Evolutionary conservation across 2,329 filamentous ascomycete genomes (phyloP).

Genomic region (Cladorrhinum sp.): DNA sequence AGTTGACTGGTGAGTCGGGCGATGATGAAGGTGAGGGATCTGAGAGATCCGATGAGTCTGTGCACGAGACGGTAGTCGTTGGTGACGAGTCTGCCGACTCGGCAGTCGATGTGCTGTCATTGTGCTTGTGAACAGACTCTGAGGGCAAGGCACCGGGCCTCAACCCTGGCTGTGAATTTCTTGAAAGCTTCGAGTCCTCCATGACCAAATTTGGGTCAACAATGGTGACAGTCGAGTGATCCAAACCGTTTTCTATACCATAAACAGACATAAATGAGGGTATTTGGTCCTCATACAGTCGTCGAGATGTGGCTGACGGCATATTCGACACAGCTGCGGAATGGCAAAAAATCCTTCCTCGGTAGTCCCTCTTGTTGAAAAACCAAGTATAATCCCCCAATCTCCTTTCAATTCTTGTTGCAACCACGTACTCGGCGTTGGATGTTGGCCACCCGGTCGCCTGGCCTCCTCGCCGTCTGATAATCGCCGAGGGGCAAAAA

Average conservation of each 20-base stretch:
- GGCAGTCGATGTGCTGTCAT: slow-evolving; percentile 75
- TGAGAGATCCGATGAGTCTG: slow-evolving; percentile 84
- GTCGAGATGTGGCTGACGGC: slow-evolving; percentile 60
- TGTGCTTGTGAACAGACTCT: slow-evolving; percentile 63
- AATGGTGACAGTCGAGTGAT: slow-evolving; percentile 52
- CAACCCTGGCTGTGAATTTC: slow-evolving; percentile 37
- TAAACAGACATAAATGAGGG: slow-evolving; percentile 75
- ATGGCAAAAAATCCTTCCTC: background rate
- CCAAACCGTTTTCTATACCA: slow-evolving; percentile 59
- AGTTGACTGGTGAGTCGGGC: slow-evolving; percentile 79
- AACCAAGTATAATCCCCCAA: background rate
- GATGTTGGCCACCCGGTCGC: slow-evolving; percentile 22
- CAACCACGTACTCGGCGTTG: slow-evolving; percentile 21
- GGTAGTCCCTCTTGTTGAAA: background rate
- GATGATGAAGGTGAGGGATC: slow-evolving; percentile 91
- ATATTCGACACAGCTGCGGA: slow-evolving; percentile 40
- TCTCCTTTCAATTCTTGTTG: slow-evolving; percentile 17
- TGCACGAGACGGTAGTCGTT: slow-evolving; percentile 88
- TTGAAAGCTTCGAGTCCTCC: slow-evolving; percentile 38
- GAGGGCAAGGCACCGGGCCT: slow-evolving; percentile 41
- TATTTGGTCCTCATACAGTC: slow-evolving; percentile 67
- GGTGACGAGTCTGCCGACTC: slow-evolving; percentile 93
- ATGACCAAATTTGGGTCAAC: slow-evolving; percentile 51
- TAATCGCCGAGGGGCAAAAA: slow-evolving; percentile 12
- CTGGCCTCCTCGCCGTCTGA: slow-evolving; percentile 20